phyloP scores from a whole-genome alignment of 1,139 yeast species.

The Yamadazyma taylorii region DNA sequence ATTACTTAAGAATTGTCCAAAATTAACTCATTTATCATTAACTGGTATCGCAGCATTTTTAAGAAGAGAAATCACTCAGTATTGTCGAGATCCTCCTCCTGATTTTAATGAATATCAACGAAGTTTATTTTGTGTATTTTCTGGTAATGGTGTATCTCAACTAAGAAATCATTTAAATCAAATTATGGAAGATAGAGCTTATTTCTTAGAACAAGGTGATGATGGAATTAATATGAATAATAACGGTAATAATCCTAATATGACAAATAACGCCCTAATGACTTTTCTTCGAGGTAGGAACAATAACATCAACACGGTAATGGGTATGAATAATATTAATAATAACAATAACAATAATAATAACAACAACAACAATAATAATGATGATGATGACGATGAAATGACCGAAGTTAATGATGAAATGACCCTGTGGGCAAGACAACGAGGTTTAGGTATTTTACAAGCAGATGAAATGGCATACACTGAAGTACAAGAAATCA shows the following conservation, averaged over 20 bases:
- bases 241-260: conserved; percentile 2
- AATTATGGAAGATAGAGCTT: conserved; percentile 45
- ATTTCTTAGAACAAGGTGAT: conserved; percentile 40
- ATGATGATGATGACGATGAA: background rate
- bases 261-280: background rate
- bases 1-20: conserved; percentile 77
- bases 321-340: conserved; percentile 3
- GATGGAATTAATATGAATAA: conserved; percentile 3
- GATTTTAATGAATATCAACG: conserved; percentile 90
- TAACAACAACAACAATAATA: conserved; percentile 3
- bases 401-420: conserved; percentile 11
- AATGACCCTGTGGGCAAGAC: conserved; percentile 31
- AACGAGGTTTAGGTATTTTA: conserved; percentile 35
- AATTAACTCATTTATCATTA: conserved; percentile 79
- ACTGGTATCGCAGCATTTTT: conserved; percentile 91
- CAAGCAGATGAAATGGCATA: conserved; percentile 17
- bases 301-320: conserved; percentile 3
- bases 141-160: conserved; percentile 83
- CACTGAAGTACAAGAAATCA: conserved; percentile 31
- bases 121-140: conserved; percentile 86
- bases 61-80: conserved; percentile 79
- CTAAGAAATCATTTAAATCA: conserved; percentile 61
- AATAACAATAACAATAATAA: conserved; percentile 3
- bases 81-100: conserved; percentile 92
- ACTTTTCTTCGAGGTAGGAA: conserved; percentile 6